These are phyloP conservation scores for Cerioporus squamosus DNA, from an alignment of 1,284 basidiomycete species.

Conservation along the genomic window DNA sequence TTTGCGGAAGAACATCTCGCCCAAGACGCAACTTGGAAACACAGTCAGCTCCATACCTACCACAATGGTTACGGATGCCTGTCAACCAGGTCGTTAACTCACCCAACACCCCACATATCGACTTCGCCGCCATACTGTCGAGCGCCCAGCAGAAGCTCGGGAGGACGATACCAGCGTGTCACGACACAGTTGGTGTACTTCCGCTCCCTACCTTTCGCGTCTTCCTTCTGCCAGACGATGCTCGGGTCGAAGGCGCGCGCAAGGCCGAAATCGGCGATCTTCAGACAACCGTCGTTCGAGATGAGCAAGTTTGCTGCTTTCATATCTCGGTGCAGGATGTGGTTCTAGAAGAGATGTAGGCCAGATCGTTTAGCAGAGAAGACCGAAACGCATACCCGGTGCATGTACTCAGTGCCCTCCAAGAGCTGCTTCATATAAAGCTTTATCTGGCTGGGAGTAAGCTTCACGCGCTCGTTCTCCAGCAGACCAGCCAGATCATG, in stretches of 20 bases:
- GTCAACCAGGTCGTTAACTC: slow-evolving; percentile 36
- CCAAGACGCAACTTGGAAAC: slow-evolving; percentile 81
- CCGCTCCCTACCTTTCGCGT: slow-evolving; percentile 55
- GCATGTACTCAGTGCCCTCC: slow-evolving; percentile 95
- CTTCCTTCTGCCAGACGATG: slow-evolving; percentile 45
- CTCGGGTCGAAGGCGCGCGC: slow-evolving; percentile 77
- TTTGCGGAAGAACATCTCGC: slow-evolving; percentile 91
- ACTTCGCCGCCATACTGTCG: slow-evolving; percentile 92
- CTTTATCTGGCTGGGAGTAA: slow-evolving; percentile 88
- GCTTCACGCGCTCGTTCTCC: slow-evolving; percentile 86
- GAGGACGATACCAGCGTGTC: slow-evolving; percentile 98
- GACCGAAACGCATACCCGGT: slow-evolving; percentile 60
- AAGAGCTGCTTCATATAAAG: slow-evolving; percentile 95
- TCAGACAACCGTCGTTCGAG: slow-evolving; percentile 80
- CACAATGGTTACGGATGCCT: not conserved
- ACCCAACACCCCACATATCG: slow-evolving; percentile 99
- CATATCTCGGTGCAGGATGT: slow-evolving; percentile 97
- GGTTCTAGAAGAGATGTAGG: slow-evolving; percentile 62
- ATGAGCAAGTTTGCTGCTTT: slow-evolving; percentile 98
- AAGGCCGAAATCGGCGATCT: slow-evolving; percentile 97
- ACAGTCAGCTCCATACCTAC: slow-evolving; percentile 2
- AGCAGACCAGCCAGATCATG: slow-evolving; percentile 96
- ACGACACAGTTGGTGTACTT: slow-evolving; percentile 98
- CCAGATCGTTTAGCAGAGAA: slow-evolving; percentile 4
- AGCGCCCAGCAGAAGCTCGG: slow-evolving; percentile 91